Percentiles rank a stretch among this genome's conserved stretches.
These are phyloP conservation scores for Verticillium klebahnii DNA, from an alignment of 2,329 filamentous ascomycete genomes.

Conservation along the genomic window DNA sequence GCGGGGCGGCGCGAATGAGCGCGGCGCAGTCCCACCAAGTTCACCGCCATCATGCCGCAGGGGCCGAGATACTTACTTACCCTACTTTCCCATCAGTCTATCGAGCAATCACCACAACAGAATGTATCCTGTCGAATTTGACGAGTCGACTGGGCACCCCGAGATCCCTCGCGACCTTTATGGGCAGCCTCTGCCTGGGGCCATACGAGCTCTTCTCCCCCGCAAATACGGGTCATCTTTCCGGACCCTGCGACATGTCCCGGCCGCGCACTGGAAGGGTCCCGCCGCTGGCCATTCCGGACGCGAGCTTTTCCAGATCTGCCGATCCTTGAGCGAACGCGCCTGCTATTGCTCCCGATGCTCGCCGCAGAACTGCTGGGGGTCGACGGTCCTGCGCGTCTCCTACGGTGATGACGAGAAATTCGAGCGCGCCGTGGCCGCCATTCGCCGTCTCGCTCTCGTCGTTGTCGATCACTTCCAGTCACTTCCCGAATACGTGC, in stretches of 20 bases:
- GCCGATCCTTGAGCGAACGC: background rate
- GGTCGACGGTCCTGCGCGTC: slow-evolving; percentile 5
- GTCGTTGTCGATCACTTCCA: slow-evolving; percentile 1
- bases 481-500: background rate
- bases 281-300: background rate
- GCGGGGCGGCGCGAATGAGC: too few relatives aligned
- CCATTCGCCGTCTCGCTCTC: slow-evolving; percentile 4
- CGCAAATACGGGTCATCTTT: background rate
- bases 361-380: slow-evolving; percentile 5
- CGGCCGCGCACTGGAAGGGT: background rate
- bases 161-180: background rate
- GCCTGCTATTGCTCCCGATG: background rate
- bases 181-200: background rate
- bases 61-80: too few relatives aligned
- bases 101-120: background rate
- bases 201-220: background rate
- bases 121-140: background rate
- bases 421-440: slow-evolving; percentile 2
- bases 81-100: too few relatives aligned
- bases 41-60: too few relatives aligned
- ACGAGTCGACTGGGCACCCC: background rate
- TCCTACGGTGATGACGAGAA: slow-evolving; percentile 6
- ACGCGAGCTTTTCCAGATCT: background rate
- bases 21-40: too few relatives aligned
- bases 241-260: background rate